Evolutionary conservation across 164 flowering plant species (phyloP).

Genomic region (Cinnamomum micranthum): DNA sequence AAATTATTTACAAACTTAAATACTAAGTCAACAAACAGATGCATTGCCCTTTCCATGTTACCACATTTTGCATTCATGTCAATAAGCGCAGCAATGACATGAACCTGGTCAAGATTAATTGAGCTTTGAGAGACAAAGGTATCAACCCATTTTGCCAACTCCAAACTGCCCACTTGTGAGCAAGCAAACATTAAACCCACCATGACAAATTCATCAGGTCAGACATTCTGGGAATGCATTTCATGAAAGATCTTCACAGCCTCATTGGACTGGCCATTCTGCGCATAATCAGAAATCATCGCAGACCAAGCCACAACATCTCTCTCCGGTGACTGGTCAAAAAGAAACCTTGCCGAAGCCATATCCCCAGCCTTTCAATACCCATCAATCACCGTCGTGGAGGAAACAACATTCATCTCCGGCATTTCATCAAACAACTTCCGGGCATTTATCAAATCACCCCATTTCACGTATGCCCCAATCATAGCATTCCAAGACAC

Average conservation of each 20-base stretch:
- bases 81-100: conserved; percentile 12
- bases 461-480: too few relatives aligned
- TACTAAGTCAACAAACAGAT: too few relatives aligned
- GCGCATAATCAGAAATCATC: not conserved
- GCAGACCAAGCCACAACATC: too few relatives aligned
- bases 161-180: conserved; percentile 12
- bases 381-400: conserved; percentile 16
- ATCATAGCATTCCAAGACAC: too few relatives aligned
- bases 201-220: conserved; percentile 13
- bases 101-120: conserved; percentile 6
- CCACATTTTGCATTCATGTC: conserved; percentile 23
- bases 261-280: conserved; percentile 12
- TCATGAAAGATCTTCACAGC: conserved; percentile 14
- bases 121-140: not conserved
- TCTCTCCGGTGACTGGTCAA: too few relatives aligned
- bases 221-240: conserved; percentile 5
- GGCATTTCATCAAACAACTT: conserved; percentile 18
- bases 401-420: conserved; percentile 14
- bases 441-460: conserved; percentile 4
- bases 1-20: too few relatives aligned
- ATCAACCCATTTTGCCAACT: conserved; percentile 20
- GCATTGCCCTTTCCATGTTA: conserved; percentile 17
- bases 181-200: conserved; percentile 22
- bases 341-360: too few relatives aligned
- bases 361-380: not conserved